These are phyloP conservation scores for Cystobasidium tubakii DNA, from an alignment of 768 basidiomycete genomes.

Conservation along the genomic window DNA sequence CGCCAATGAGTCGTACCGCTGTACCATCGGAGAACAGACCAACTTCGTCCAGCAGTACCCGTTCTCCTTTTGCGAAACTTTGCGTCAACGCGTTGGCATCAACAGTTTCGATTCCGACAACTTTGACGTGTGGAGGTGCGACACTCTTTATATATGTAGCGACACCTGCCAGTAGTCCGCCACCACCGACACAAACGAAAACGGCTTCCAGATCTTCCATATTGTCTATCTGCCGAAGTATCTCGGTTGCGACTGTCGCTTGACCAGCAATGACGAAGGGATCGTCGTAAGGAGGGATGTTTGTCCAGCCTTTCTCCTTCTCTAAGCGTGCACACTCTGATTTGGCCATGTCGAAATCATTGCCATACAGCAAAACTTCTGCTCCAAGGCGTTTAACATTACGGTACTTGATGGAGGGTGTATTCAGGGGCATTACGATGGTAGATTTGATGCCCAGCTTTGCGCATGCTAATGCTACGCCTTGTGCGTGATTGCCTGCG, in stretches of 20 bases:
- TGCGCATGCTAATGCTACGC: slow-evolving; percentile 88
- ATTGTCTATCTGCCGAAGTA: slow-evolving; percentile 81
- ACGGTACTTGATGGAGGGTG: slow-evolving; percentile 90
- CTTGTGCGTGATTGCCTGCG: slow-evolving; percentile 95
- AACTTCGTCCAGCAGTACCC: slow-evolving; percentile 77
- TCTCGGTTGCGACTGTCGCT: slow-evolving; percentile 89
- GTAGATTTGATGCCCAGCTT: slow-evolving; percentile 85
- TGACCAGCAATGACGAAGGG: slow-evolving; percentile 95
- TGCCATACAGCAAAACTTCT: slow-evolving; percentile 84
- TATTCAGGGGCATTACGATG: slow-evolving; percentile 96
- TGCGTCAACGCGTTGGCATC: slow-evolving; percentile 90
- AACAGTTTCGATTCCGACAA: slow-evolving; percentile 85
- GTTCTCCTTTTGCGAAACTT: slow-evolving; percentile 72
- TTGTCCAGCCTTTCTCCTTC: slow-evolving; percentile 65
- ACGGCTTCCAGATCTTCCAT: slow-evolving; percentile 63
- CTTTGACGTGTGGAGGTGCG: slow-evolving; percentile 70
- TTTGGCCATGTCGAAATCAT: slow-evolving; percentile 94
- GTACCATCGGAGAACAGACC: slow-evolving; percentile 97
- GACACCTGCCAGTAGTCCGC: slow-evolving; percentile 85
- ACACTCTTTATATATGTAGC: slow-evolving; percentile 87
- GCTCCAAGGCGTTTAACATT: slow-evolving; percentile 93
- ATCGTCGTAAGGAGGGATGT: slow-evolving; percentile 96
- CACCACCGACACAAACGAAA: slow-evolving; percentile 88
- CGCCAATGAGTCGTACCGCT: slow-evolving; percentile 89
- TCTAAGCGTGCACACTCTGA: slow-evolving; percentile 84